Evolutionary conservation across 805 yeast genomes (phyloP).

Genomic region (Metschnikowia dekortorum): DNA sequence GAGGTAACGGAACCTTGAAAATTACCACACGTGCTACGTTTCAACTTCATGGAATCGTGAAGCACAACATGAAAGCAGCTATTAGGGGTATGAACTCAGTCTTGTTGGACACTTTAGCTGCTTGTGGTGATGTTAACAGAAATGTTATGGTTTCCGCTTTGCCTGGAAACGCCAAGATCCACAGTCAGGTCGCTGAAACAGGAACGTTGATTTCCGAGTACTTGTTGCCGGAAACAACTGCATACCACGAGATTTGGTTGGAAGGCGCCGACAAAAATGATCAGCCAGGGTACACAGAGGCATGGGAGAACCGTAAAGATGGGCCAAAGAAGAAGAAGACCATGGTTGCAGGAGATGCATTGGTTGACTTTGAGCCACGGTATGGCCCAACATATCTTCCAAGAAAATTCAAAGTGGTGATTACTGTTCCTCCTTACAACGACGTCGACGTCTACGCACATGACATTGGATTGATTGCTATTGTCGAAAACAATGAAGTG

Average conservation of each 20-base stretch:
- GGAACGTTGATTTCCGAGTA: conserved; percentile 72
- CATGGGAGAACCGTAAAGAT: conserved; percentile 59
- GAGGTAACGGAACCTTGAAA: conserved; percentile 92
- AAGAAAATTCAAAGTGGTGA: conserved; percentile 91
- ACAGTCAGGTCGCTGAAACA: conserved; percentile 61
- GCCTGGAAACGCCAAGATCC: conserved; percentile 79
- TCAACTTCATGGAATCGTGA: conserved; percentile 93
- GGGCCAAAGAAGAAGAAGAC: conserved; percentile 82
- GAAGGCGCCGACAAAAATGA: conserved; percentile 78
- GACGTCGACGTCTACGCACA: conserved; percentile 96
- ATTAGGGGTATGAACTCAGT: conserved; percentile 90
- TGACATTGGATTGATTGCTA: conserved; percentile 89
- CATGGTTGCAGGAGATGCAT: conserved; percentile 79
- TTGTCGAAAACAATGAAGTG: conserved; percentile 61
- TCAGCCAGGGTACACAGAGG: conserved; percentile 57
- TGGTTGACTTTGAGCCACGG: conserved; percentile 79
- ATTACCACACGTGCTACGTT: conserved; percentile 95
- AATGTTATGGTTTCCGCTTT: conserved; percentile 91
- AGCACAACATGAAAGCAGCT: conserved; percentile 82
- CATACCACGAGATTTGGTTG: conserved; percentile 96
- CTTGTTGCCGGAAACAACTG: conserved; percentile 85
- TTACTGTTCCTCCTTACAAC: conserved; percentile 92
- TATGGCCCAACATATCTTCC: conserved; percentile 88
- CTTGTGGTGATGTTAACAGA: conserved; percentile 98
- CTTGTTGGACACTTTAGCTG: conserved; percentile 91